Evolutionary conservation across 2,329 filamentous ascomycete species (phyloP).

Genomic region (Hypomyces rosellus): DNA sequence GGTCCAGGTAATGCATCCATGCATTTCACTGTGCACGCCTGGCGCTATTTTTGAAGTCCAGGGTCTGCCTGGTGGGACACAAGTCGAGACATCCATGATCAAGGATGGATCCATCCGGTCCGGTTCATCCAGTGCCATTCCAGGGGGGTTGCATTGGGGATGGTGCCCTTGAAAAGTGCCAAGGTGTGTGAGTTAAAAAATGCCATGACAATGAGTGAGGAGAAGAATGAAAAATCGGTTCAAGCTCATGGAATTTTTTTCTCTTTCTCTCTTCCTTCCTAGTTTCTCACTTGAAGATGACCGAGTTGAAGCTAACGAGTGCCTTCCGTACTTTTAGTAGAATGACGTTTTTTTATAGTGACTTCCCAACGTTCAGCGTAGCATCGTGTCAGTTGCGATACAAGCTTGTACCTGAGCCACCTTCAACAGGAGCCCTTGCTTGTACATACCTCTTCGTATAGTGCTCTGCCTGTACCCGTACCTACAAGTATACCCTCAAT

Average conservation of each 20-base stretch:
- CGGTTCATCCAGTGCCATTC: conserved; percentile 1
- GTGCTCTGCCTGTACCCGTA: no score
- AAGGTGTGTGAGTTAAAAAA: not conserved
- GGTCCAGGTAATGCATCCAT: conserved; percentile 5
- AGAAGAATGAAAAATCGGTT: not conserved
- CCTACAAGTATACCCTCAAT: no score
- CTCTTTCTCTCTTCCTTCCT: no score
- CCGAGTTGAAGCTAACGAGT: not conserved
- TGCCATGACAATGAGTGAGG: not conserved
- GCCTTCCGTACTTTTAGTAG: not conserved
- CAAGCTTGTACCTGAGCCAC: no score
- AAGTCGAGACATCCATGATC: not conserved
- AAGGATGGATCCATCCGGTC: no score
- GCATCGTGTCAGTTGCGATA: no score
- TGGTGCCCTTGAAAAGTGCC: no score
- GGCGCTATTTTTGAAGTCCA: conserved; percentile 12
- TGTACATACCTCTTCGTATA: no score
- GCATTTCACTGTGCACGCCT: conserved; percentile 7
- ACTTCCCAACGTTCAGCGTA: no score
- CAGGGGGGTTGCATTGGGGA: conserved; percentile 6
- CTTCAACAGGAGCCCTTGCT: no score
- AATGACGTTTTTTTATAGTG: not conserved
- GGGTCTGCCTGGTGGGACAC: conserved; percentile 10
- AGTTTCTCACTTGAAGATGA: no score
- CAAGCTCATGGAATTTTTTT: no score